phyloP scores from a whole-genome alignment of 768 basidiomycete genomes.

The Pleurotus platypus region DNA sequence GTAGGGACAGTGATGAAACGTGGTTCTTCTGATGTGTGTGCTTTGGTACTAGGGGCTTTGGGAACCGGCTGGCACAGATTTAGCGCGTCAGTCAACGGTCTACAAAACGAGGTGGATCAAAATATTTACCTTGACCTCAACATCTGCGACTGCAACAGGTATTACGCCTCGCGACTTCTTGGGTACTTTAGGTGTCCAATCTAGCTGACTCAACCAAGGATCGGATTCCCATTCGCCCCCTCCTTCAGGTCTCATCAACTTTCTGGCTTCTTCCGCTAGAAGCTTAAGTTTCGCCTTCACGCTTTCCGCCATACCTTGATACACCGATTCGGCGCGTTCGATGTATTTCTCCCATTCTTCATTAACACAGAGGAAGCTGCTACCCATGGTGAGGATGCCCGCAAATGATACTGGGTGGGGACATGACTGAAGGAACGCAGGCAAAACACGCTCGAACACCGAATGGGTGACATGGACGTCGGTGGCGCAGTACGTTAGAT shows the following conservation, averaged over 20 bases:
- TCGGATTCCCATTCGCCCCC: constrained; percentile 59
- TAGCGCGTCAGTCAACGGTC: neutral
- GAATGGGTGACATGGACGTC: constrained; percentile 85
- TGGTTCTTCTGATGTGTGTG: too few relatives aligned
- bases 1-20: constrained; percentile 28
- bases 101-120: neutral
- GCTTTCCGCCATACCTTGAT: constrained; percentile 65
- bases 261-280: constrained; percentile 68
- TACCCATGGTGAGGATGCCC: constrained; percentile 88
- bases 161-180: constrained; percentile 58
- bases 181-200: constrained; percentile 89
- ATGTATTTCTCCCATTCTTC: constrained; percentile 86
- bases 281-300: constrained; percentile 70
- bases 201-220: constrained; percentile 85
- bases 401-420: constrained; percentile 93
- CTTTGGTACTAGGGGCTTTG: neutral
- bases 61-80: neutral
- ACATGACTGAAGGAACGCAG: constrained; percentile 77
- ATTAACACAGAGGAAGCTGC: constrained; percentile 87
- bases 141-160: neutral
- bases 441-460: constrained; percentile 75
- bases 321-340: constrained; percentile 71
- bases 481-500: constrained; percentile 79
- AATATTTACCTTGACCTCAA: constrained; percentile 12
- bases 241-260: constrained; percentile 36